Percentiles rank a stretch among this genome's conserved stretches.
Evolutionary conservation across 2,329 filamentous ascomycete species (phyloP).

Genomic region (Penicillium oxalicum): DNA sequence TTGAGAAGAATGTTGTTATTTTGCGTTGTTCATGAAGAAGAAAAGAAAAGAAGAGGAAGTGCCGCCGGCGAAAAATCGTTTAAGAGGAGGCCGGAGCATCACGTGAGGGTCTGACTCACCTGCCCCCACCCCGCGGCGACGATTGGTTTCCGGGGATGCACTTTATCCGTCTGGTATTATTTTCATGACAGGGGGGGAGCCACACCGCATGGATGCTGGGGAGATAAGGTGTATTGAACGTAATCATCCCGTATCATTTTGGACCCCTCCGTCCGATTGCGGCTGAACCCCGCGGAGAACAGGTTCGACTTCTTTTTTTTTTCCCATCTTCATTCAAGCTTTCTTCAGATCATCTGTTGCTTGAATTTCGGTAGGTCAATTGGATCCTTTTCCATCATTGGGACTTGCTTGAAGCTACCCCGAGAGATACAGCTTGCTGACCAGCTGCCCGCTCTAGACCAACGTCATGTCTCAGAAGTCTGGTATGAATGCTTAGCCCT

Average conservation of each 20-base stretch:
- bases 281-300: constrained; percentile 24
- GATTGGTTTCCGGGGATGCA: constrained; percentile 1
- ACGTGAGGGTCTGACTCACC: constrained; percentile 15
- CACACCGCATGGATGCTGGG: background rate
- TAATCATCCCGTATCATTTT: background rate
- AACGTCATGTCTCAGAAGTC: constrained; percentile 38
- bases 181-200: background rate
- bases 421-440: constrained; percentile 7
- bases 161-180: background rate
- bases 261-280: constrained; percentile 16
- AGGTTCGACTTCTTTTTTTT: constrained; percentile 18
- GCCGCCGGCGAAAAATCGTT: constrained; percentile 12
- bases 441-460: constrained; percentile 14
- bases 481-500: constrained; percentile 26
- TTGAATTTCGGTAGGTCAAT: constrained; percentile 17
- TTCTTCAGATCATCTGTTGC: constrained; percentile 9
- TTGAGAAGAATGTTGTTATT: constrained; percentile 47
- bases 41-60: constrained; percentile 29
- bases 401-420: background rate
- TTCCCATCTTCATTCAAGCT: constrained; percentile 11
- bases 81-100: constrained; percentile 5
- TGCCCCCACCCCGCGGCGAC: background rate
- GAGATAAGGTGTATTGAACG: background rate
- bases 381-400: constrained; percentile 3
- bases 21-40: constrained; percentile 53